phyloP scores from a whole-genome alignment of 345 rosid genomes.

The Rhodamnia argentea region DNA sequence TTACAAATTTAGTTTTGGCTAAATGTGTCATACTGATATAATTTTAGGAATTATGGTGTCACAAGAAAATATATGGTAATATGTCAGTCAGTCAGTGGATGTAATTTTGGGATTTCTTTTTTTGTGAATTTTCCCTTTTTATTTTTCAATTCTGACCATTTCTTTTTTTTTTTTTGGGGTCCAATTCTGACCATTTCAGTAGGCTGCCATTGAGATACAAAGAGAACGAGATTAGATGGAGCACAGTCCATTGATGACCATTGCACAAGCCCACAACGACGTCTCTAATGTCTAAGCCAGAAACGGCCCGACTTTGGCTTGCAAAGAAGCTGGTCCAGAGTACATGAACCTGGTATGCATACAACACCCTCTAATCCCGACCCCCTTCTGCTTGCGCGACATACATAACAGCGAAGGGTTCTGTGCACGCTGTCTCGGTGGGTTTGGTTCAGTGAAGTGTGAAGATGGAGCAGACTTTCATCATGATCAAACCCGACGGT shows the following conservation, averaged over 20 bases:
- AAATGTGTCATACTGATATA: too few species aligned
- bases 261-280: accelerated
- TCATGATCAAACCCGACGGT: constrained; percentile 98
- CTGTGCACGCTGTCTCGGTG: background rate
- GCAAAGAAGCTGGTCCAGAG: background rate
- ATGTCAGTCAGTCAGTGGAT: too few species aligned
- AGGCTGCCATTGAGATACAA: background rate
- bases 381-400: background rate
- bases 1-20: too few species aligned
- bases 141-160: background rate
- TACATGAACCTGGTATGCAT: background rate
- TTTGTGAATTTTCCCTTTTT: background rate
- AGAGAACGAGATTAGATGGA: background rate
- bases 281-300: background rate
- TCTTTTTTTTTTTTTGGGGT: too few species aligned
- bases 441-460: background rate
- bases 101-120: too few species aligned
- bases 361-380: background rate
- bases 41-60: too few species aligned
- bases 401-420: background rate
- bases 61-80: too few species aligned
- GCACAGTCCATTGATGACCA: background rate
- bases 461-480: constrained; percentile 78
- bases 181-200: background rate
- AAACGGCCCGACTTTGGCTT: background rate